Evolutionary conservation across 2,329 filamentous ascomycete genomes (phyloP).

Genomic region (Trichoderma gracile): DNA sequence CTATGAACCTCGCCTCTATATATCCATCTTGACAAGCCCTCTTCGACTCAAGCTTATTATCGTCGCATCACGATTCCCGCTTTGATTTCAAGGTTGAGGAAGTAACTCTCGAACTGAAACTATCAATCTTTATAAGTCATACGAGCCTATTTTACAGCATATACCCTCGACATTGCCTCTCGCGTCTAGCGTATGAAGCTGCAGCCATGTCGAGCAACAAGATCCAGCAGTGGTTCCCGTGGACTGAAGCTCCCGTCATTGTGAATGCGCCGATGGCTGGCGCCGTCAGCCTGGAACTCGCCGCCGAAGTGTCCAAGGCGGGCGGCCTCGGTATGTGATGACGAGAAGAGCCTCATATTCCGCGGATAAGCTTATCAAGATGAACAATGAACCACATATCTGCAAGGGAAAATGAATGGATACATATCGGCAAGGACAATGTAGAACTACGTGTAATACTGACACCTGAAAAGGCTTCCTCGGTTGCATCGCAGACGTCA

Average conservation of each 20-base stretch:
- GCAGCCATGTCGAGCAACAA: constrained; percentile 32
- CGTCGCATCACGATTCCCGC: background rate
- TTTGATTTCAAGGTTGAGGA: background rate
- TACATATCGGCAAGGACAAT: too few relatives aligned
- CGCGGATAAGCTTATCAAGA: background rate
- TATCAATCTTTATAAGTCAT: background rate
- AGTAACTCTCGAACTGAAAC: too few relatives aligned
- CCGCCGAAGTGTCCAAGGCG: constrained; percentile 43
- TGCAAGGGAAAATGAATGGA: too few relatives aligned
- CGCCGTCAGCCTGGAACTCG: constrained; percentile 37
- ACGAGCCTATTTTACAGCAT: too few relatives aligned
- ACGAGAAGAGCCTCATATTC: background rate
- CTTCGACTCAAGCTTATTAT: constrained; percentile 7
- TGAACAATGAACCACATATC: too few relatives aligned
- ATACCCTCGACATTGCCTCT: too few relatives aligned
- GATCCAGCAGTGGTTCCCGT: constrained; percentile 37
- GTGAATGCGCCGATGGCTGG: constrained; percentile 43
- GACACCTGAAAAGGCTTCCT: constrained; percentile 36
- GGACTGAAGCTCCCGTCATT: constrained; percentile 36
- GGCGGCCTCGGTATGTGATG: constrained; percentile 40
- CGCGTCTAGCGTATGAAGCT: too few relatives aligned
- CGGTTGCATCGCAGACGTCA: constrained; percentile 36
- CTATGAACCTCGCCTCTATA: too few relatives aligned
- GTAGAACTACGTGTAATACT: too few relatives aligned
- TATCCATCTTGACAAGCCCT: background rate